These are phyloP conservation scores for Trichoderma lentiforme DNA, from an alignment of 2,329 filamentous ascomycete genomes.

Conservation along the genomic window DNA sequence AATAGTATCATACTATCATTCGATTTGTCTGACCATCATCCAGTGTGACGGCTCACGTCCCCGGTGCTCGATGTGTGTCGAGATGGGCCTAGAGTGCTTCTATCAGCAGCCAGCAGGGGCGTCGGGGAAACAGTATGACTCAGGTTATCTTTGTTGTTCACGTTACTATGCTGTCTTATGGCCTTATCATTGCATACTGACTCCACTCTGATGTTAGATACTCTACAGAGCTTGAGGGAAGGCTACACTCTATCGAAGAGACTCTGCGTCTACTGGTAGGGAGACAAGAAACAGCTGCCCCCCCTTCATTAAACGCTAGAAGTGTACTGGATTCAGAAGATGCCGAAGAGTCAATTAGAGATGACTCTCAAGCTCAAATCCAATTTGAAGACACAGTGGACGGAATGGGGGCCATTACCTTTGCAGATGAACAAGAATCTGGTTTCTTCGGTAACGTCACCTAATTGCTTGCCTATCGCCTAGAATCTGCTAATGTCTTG, in stretches of 20 bases:
- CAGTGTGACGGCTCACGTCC: slow-evolving; percentile 8
- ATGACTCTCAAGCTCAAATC: not conserved
- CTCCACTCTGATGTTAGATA: not conserved
- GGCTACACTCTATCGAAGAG: slow-evolving; percentile 1
- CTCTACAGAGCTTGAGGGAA: not conserved
- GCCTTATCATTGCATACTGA: not conserved
- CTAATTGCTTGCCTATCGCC: not conserved
- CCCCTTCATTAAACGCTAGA: not conserved
- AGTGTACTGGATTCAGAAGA: not conserved
- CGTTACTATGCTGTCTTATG: not conserved
- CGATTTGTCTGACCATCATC: not conserved
- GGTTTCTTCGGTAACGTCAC: not conserved
- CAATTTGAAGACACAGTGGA: not conserved
- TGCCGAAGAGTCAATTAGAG: not conserved
- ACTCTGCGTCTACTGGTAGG: not conserved
- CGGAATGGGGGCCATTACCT: slow-evolving; percentile 3
- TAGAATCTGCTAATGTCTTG: not conserved
- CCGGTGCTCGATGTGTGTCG: not conserved
- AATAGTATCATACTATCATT: not conserved
- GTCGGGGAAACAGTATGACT: not conserved
- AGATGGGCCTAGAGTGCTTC: slow-evolving; percentile 9
- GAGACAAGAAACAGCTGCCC: not conserved
- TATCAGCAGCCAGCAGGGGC: slow-evolving; percentile 1
- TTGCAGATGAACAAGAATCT: slow-evolving; percentile 10
- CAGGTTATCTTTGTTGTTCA: not conserved